A percentile compares a stretch with the other conserved stretches of the same genome.
phyloP scores from a whole-genome alignment of 306 rosid species.

The Cucurbita maxima region DNA sequence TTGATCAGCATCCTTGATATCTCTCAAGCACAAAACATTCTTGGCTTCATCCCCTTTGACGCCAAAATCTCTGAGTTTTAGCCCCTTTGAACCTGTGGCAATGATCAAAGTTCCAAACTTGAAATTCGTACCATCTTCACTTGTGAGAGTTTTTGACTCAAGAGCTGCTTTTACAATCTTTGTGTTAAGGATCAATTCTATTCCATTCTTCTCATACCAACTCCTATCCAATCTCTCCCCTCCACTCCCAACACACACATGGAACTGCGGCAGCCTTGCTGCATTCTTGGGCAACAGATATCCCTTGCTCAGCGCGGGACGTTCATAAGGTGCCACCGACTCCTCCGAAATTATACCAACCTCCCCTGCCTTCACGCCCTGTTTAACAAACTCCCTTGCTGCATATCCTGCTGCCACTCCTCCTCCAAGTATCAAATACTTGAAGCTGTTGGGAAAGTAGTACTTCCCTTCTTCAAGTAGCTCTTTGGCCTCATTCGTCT shows the following conservation, averaged over 20 bases:
- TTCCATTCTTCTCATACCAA: conserved; percentile 27
- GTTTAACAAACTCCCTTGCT: conserved; percentile 27
- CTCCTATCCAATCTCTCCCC: conserved; percentile 23
- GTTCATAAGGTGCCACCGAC: conserved; percentile 34
- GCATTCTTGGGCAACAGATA: conserved; percentile 23
- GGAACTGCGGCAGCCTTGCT: conserved; percentile 26
- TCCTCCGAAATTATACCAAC: conserved; percentile 31
- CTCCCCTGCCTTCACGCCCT: conserved; percentile 18
- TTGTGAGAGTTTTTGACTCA: conserved; percentile 11
- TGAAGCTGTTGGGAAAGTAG: conserved; percentile 4
- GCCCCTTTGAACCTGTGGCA: conserved; percentile 23
- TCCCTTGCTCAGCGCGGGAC: conserved; percentile 30
- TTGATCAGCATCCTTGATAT: conserved; percentile 25
- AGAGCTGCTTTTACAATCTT: conserved; percentile 17
- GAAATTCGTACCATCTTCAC: conserved; percentile 14
- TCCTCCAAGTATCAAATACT: conserved; percentile 29
- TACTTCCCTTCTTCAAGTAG: conserved; percentile 19
- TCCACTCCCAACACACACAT: conserved; percentile 41
- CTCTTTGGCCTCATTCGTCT: conserved; percentile 13
- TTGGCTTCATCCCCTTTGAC: conserved; percentile 20
- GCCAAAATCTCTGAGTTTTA: conserved; percentile 15
- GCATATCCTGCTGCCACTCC: conserved; percentile 46
- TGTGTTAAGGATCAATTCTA: conserved; percentile 25
- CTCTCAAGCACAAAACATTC: conserved; percentile 30
- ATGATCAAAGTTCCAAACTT: conserved; percentile 18